Evolutionary conservation across 495 filamentous ascomycete species (phyloP).

Genomic region (Daldinia grandis): DNA sequence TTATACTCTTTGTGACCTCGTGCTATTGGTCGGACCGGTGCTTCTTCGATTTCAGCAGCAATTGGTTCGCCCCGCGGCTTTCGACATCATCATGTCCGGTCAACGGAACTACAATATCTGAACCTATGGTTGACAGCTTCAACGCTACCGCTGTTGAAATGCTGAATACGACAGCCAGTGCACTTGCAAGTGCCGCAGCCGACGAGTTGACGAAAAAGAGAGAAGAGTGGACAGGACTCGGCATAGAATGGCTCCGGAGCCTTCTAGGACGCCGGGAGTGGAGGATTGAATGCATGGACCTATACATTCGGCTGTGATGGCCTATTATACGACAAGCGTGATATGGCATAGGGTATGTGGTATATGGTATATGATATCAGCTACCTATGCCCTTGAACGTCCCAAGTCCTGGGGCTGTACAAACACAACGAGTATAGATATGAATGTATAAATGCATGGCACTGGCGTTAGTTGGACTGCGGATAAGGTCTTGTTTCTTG

Average conservation of each 20-base stretch:
- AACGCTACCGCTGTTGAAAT: constrained; percentile 63
- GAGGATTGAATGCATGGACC: constrained; percentile 83
- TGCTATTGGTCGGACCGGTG: constrained; percentile 92
- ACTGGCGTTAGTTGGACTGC: constrained; percentile 40
- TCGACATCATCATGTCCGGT: constrained; percentile 28
- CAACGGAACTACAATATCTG: constrained; percentile 48
- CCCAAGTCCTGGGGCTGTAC: constrained; percentile 4
- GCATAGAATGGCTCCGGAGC: constrained; percentile 82
- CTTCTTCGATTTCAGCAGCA: constrained; percentile 82
- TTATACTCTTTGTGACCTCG: constrained; percentile 87
- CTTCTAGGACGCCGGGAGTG: constrained; percentile 79
- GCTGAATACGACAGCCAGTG: constrained; percentile 73
- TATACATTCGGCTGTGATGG: constrained; percentile 72
- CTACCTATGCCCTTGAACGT: not conserved
- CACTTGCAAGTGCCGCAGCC: constrained; percentile 70
- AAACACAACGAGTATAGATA: constrained; percentile 19
- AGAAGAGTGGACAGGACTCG: constrained; percentile 79
- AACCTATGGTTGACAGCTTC: constrained; percentile 50
- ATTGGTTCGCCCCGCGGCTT: constrained; percentile 80
- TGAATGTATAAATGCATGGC: constrained; percentile 39
- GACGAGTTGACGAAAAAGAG: constrained; percentile 66
- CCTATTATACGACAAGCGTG: not conserved
- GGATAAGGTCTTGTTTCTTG: constrained; percentile 11
- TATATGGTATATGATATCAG: not conserved
- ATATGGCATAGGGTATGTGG: not conserved